A percentile compares a stretch with the other conserved stretches of the same genome.
phyloP scores from a whole-genome alignment of 345 rosid genomes.

The Salix suchowensis region DNA sequence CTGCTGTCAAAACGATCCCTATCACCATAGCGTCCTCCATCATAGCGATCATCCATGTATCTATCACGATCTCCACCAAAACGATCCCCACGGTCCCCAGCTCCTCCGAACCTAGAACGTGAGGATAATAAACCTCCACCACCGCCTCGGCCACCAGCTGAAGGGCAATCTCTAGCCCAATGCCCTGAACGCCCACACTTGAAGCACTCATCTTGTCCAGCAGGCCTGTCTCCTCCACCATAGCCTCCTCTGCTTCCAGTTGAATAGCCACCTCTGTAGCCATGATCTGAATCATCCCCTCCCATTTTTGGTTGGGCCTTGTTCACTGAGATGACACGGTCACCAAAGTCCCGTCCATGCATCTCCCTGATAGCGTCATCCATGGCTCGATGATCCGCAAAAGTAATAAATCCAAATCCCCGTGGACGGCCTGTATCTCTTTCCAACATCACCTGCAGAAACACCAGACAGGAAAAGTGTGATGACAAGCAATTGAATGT shows the following conservation, averaged over 20 bases:
- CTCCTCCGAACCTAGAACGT: conserved; percentile 73
- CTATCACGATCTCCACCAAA: conserved; percentile 80
- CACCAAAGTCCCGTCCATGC: conserved; percentile 92
- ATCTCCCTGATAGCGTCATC: conserved; percentile 94
- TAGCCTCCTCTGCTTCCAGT: conserved; percentile 65
- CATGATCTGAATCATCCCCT: conserved; percentile 66
- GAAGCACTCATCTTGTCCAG: conserved; percentile 86
- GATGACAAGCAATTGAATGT: conserved; percentile 23
- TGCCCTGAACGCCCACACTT: conserved; percentile 93
- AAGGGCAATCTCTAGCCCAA: conserved; percentile 98
- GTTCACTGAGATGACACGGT: conserved; percentile 86
- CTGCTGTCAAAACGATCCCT: conserved; percentile 78
- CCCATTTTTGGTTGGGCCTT: conserved; percentile 92
- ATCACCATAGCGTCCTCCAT: conserved; percentile 74
- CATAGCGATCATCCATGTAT: conserved; percentile 86
- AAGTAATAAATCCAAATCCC: conserved; percentile 96
- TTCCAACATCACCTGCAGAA: conserved; percentile 84
- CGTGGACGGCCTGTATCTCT: conserved; percentile 93
- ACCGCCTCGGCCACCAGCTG: conserved; percentile 78
- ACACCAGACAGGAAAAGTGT: conserved; percentile 18
- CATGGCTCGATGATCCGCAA: conserved; percentile 87
- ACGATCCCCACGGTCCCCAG: conserved; percentile 66
- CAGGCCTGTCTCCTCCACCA: conserved; percentile 67
- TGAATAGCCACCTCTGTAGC: conserved; percentile 78
- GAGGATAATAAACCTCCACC: conserved; percentile 63